These are phyloP conservation scores for Irpex rosettiformis DNA, from an alignment of 1,284 basidiomycete genomes.

Conservation along the genomic window DNA sequence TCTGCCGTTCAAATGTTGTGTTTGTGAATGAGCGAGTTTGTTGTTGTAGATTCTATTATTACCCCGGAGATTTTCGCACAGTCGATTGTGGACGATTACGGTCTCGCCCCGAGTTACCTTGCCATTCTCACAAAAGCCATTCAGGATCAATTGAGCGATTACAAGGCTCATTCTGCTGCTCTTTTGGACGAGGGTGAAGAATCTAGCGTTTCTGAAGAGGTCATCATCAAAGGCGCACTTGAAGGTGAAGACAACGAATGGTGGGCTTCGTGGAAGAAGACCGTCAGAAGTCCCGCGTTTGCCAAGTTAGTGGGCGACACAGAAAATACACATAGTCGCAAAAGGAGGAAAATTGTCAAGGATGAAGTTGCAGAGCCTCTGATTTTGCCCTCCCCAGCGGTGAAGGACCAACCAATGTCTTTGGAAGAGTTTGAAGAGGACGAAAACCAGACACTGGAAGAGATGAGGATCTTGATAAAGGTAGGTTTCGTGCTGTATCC, in stretches of 20 bases:
- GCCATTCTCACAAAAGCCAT: conserved; percentile 80
- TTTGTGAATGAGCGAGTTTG: background rate
- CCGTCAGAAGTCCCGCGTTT: conserved; percentile 36
- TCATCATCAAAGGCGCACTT: conserved; percentile 42
- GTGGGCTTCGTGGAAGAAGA: conserved; percentile 72
- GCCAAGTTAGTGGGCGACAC: conserved; percentile 24
- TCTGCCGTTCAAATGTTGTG: background rate
- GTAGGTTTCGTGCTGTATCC: conserved; percentile 40
- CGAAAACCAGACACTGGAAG: conserved; percentile 64
- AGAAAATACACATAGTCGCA: conserved; percentile 27
- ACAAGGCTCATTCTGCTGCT: conserved; percentile 56
- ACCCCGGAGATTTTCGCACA: conserved; percentile 90
- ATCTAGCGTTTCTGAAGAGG: conserved; percentile 26
- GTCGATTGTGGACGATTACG: conserved; percentile 90
- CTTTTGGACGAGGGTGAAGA: conserved; percentile 33
- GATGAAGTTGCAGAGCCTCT: conserved; percentile 22
- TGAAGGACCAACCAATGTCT: conserved; percentile 21
- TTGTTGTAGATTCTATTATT: conserved; percentile 77
- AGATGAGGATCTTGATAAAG: conserved; percentile 90
- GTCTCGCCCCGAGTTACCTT: conserved; percentile 70
- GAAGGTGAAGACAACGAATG: conserved; percentile 52
- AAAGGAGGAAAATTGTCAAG: conserved; percentile 33
- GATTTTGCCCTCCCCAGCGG: conserved; percentile 2
- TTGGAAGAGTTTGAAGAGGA: conserved; percentile 41
- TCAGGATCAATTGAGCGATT: conserved; percentile 85